Percentiles rank a stretch among this genome's conserved stretches.
Evolutionary conservation across 768 basidiomycete genomes (phyloP).

Genomic region (Roridomyces roridus): DNA sequence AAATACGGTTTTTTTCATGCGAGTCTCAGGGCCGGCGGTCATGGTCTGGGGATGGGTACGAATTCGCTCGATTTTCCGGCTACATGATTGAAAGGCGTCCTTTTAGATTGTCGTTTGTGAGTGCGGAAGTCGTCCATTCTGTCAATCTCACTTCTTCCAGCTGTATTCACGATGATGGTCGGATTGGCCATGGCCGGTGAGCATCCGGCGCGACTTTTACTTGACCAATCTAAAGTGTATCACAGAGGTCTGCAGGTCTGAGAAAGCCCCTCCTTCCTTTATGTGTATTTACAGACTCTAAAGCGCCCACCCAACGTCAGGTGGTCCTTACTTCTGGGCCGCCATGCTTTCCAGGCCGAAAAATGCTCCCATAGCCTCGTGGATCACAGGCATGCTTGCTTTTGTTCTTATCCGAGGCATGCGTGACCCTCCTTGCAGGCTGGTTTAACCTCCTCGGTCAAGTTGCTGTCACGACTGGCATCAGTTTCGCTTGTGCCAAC

Average conservation of each 20-base stretch:
- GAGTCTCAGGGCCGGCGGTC: constrained; percentile 60
- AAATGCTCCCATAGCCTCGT: constrained; percentile 69
- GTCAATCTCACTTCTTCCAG: constrained; percentile 33
- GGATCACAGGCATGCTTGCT: constrained; percentile 59
- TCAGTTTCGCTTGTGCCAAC: constrained; percentile 70
- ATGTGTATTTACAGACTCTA: constrained; percentile 4
- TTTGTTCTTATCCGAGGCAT: not conserved
- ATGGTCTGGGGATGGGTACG: constrained; percentile 75
- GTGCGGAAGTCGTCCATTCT: constrained; percentile 20
- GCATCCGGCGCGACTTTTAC: constrained; percentile 10
- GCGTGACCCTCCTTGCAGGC: constrained; percentile 34
- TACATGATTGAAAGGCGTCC: too few species aligned
- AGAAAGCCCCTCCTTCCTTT: not conserved
- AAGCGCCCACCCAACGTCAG: constrained; percentile 74
- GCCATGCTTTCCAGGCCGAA: constrained; percentile 69
- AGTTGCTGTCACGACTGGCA: constrained; percentile 79
- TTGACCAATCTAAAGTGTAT: not conserved
- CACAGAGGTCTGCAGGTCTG: constrained; percentile 56
- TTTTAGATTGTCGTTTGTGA: constrained; percentile 55
- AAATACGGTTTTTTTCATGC: not conserved
- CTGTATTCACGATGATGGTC: constrained; percentile 73
- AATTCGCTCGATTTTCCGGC: too few species aligned
- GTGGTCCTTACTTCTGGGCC: constrained; percentile 85
- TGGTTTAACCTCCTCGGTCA: constrained; percentile 81
- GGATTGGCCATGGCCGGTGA: constrained; percentile 78